phyloP scores from a whole-genome alignment of 2,329 filamentous ascomycete species.

The Penicillium sp. region DNA sequence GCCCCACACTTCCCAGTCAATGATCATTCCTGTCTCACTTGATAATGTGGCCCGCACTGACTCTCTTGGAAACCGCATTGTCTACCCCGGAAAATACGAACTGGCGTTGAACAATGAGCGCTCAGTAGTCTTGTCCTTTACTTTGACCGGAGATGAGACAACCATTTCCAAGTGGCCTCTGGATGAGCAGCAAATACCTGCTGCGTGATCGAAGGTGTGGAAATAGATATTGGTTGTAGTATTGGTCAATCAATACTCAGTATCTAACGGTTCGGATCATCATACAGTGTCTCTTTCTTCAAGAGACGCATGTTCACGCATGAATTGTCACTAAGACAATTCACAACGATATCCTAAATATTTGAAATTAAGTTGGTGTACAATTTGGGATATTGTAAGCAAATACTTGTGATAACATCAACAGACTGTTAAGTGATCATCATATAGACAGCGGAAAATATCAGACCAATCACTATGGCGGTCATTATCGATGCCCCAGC shows the following conservation, averaged over 20 bases:
- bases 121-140: constrained; percentile 33
- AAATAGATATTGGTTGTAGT: not conserved
- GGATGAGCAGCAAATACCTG: constrained; percentile 22
- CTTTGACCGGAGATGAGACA: constrained; percentile 32
- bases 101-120: constrained; percentile 44
- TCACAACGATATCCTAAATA: not conserved
- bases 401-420: too few species aligned
- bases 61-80: constrained; percentile 36
- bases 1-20: constrained; percentile 22
- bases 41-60: constrained; percentile 41
- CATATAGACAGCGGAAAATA: constrained; percentile 8
- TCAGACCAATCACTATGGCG: constrained; percentile 24
- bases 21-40: constrained; percentile 39
- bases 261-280: not conserved
- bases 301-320: not conserved
- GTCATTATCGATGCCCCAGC: constrained; percentile 30
- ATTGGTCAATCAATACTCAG: not conserved
- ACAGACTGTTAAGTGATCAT: constrained; percentile 5
- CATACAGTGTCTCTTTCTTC: not conserved
- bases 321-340: not conserved
- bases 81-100: constrained; percentile 46
- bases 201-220: constrained; percentile 5
- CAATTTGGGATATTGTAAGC: not conserved
- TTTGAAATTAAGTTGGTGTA: not conserved
- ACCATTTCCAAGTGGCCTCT: constrained; percentile 38